These are phyloP conservation scores for Arxiozyma telluris DNA, from an alignment of 1,139 yeast species.

Conservation along the genomic window DNA sequence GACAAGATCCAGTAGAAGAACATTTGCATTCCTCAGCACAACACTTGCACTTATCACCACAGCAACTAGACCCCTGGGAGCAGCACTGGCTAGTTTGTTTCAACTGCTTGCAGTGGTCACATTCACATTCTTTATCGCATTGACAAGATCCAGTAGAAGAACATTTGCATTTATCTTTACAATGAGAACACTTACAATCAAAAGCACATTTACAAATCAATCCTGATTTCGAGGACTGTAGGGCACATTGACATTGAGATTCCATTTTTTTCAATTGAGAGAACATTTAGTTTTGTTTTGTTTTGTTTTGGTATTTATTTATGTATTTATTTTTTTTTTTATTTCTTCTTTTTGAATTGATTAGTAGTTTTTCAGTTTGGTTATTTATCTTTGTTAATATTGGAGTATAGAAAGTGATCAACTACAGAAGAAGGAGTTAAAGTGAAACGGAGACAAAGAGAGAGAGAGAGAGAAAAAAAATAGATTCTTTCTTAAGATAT, in stretches of 20 bases:
- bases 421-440: neutral
- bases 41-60: conserved; percentile 1
- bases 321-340: neutral
- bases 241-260: conserved; percentile 2
- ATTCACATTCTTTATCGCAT: too few relatives aligned
- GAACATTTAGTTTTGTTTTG: conserved; percentile 1
- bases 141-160: neutral
- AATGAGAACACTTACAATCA: neutral
- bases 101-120: too few relatives aligned
- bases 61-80: neutral
- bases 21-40: neutral
- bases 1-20: neutral
- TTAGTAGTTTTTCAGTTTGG: neutral
- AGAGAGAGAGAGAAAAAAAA: too few relatives aligned
- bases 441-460: neutral
- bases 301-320: neutral
- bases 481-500: too few relatives aligned
- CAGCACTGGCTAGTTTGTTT: neutral
- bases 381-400: too few relatives aligned
- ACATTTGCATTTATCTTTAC: neutral
- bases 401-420: neutral
- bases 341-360: too few relatives aligned
- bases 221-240: neutral
- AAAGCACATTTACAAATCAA: neutral
- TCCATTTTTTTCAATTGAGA: conserved; percentile 4